These are phyloP conservation scores for Neonothopanus nambi DNA, from an alignment of 1,284 basidiomycete species.

Conservation along the genomic window DNA sequence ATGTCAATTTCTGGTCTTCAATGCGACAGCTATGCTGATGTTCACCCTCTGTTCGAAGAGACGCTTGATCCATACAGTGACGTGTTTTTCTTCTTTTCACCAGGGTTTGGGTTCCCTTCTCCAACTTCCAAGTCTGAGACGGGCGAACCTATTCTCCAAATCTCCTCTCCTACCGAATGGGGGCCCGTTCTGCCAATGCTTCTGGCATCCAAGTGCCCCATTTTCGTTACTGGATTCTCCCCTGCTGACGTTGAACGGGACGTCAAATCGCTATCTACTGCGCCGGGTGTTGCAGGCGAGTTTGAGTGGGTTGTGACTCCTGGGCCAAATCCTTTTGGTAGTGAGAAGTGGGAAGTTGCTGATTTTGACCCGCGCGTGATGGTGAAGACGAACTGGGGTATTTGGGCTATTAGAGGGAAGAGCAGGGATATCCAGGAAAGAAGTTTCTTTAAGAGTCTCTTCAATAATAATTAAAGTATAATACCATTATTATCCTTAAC, in stretches of 20 bases:
- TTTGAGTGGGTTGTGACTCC: constrained; percentile 98
- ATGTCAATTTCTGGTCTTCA: constrained; percentile 90
- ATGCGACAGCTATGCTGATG: constrained; percentile 86
- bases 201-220: constrained; percentile 87
- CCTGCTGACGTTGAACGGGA: constrained; percentile 96
- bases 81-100: constrained; percentile 96
- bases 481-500: background rate
- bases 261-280: constrained; percentile 82
- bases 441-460: constrained; percentile 30
- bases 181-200: constrained; percentile 79
- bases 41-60: constrained; percentile 89
- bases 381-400: constrained; percentile 95
- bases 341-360: constrained; percentile 97
- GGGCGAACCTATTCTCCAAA: constrained; percentile 63
- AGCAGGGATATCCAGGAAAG: constrained; percentile 71
- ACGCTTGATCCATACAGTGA: constrained; percentile 98
- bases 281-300: constrained; percentile 89
- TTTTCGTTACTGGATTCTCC: constrained; percentile 96
- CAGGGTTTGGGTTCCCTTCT: constrained; percentile 98
- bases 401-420: constrained; percentile 87
- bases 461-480: constrained; percentile 13
- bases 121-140: constrained; percentile 59
- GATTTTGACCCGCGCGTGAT: constrained; percentile 95
- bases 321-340: constrained; percentile 93
- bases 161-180: constrained; percentile 86